Conservation (phyloP, 2,329 filamentous ascomycete genomes). For the Hypoxylon sp. region DNA sequence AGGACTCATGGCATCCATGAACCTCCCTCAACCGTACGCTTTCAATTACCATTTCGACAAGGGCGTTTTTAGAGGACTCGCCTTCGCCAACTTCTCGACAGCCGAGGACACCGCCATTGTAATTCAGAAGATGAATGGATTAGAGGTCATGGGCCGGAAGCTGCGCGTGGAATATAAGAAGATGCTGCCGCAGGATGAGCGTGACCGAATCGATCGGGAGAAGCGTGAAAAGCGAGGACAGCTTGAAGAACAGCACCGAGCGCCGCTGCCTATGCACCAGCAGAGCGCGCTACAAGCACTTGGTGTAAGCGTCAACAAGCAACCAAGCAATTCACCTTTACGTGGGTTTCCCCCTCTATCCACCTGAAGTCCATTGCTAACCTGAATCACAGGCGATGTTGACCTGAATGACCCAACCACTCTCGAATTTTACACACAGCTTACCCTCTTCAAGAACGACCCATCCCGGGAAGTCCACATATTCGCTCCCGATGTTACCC, state of each 20-base stretch:
- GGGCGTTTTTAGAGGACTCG: constrained; percentile 93
- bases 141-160: constrained; percentile 95
- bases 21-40: constrained; percentile 93
- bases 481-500: constrained; percentile 84
- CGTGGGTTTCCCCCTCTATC: constrained; percentile 56
- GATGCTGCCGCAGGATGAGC: constrained; percentile 95
- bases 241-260: constrained; percentile 93
- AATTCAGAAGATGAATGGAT: constrained; percentile 94
- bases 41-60: constrained; percentile 99
- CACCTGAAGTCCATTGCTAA: constrained; percentile 33
- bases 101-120: constrained; percentile 93
- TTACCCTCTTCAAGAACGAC: constrained; percentile 90
- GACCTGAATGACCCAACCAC: constrained; percentile 93
- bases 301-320: constrained; percentile 74
- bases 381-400: constrained; percentile 68
- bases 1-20: constrained; percentile 92
- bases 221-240: constrained; percentile 97
- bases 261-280: constrained; percentile 79
- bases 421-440: constrained; percentile 89
- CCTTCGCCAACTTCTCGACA: constrained; percentile 98
- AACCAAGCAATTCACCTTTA: constrained; percentile 65
- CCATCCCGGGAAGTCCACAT: constrained; percentile 82
- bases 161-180: constrained; percentile 99
- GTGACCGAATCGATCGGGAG: constrained; percentile 95
- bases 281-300: constrained; percentile 90